Base-by-base conservation (phyloP, 2,329 filamentous ascomycete genomes). In the Apiospora phragmitis region DNA sequence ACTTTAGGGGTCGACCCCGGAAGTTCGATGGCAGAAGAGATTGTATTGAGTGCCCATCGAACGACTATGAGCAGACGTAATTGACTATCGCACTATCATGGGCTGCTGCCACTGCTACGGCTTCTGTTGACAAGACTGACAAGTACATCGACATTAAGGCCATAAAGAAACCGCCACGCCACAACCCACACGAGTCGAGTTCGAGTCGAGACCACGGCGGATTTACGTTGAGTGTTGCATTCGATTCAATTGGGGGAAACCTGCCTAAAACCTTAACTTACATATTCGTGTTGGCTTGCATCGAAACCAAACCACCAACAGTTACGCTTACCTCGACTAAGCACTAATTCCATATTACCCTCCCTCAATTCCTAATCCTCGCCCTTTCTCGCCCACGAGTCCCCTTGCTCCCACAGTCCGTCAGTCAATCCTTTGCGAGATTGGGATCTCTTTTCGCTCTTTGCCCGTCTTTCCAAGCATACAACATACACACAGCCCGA, bases 1-100 rank as follows among this genome's bases (percentile, higher is more conserved):
- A 12, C 32, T 62, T 62, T 62, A 62, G 55, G 55, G 55, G 55
- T 62, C 55, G 55, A 62, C 32, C 32, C 55, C 55, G 55, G 55
- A 38, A 62, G 29, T n/a, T 38, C 55, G 32, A 62, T 62, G 55
- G 51, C 55, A 38, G 55, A 62, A 62, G 32, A 62, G 55, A 62
- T 62, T 62, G 21, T n/a, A 14, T 11, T 62, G 32, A n/a, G 2
- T 21, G 21, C 7, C 18, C 32, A 62, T 62, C 55, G 55, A 62
- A 62, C 32, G 32, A 62, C 49, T 14, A 62, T 62, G 55, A 38
- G 16, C 55, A 35, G 55, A 62, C 55, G 55, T 38, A 62, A 62
- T 62, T 38, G 55, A 62, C 55, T 62, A 38, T 62, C 55, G 32
- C 18, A 38, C 55, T 38, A 62, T 62, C 29, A 62, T 62, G 55